Percentiles rank a stretch among this genome's conserved stretches.
phyloP scores from a whole-genome alignment of 192 early-diverging fungal genomes.

The Backusella westeae region DNA sequence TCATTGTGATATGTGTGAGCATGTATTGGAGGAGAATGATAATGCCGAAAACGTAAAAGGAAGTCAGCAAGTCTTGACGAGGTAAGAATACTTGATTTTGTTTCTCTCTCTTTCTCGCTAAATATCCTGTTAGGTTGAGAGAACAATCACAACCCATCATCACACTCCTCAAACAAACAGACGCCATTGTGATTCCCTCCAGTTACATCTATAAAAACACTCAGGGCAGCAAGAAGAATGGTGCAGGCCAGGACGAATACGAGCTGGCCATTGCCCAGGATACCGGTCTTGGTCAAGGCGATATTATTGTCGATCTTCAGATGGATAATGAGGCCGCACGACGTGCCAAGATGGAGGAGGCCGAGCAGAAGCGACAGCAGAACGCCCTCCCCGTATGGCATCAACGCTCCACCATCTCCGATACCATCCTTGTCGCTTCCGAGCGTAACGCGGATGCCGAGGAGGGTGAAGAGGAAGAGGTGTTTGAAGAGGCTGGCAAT shows the following conservation, averaged over 20 bases:
- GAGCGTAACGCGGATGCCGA: slow-evolving; percentile 26
- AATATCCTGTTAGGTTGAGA: slow-evolving; percentile 44
- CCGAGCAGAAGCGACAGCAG: slow-evolving; percentile 66
- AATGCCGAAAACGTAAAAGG: slow-evolving; percentile 57
- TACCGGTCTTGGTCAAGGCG: slow-evolving; percentile 58
- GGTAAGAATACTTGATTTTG: slow-evolving; percentile 7
- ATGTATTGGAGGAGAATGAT: slow-evolving; percentile 59
- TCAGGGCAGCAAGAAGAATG: slow-evolving; percentile 43
- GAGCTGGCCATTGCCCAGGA: slow-evolving; percentile 66
- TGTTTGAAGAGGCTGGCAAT: slow-evolving; percentile 36
- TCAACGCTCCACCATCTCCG: slow-evolving; percentile 70
- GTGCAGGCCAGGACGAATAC: slow-evolving; percentile 43
- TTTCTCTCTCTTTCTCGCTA: background rate
- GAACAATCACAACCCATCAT: slow-evolving; percentile 73
- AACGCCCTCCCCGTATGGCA: slow-evolving; percentile 82
- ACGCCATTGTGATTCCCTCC: slow-evolving; percentile 60
- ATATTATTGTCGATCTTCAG: slow-evolving; percentile 72
- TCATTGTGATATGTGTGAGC: slow-evolving; percentile 59
- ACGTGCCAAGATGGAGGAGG: slow-evolving; percentile 59
- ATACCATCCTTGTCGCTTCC: slow-evolving; percentile 38
- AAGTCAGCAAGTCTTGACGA: slow-evolving; percentile 52
- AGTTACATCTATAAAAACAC: slow-evolving; percentile 45
- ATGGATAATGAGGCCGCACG: slow-evolving; percentile 68
- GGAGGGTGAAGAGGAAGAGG: slow-evolving; percentile 32
- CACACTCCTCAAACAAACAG: slow-evolving; percentile 68